phyloP scores from a whole-genome alignment of 1,284 basidiomycete species.

The Cryptococcus hybrid region DNA sequence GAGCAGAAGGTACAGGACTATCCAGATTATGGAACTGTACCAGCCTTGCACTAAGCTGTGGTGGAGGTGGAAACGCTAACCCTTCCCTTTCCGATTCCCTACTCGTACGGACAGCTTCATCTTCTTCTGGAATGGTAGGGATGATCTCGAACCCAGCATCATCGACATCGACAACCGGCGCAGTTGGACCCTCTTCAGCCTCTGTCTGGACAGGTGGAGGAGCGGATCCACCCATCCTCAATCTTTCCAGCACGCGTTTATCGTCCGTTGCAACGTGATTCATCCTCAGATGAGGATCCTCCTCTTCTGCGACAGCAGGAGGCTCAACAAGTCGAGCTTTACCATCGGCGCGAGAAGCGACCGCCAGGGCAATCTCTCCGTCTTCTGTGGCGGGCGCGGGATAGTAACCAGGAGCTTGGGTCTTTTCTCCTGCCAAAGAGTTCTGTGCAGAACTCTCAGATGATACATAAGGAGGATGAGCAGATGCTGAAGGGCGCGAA shows the following conservation, averaged over 20 bases:
- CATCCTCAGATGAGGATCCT: conserved; percentile 6
- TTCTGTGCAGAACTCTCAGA: not conserved
- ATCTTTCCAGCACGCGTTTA: conserved; percentile 42
- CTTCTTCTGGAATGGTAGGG: conserved; percentile 7
- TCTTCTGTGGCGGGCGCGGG: conserved; percentile 48
- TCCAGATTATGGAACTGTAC: conserved; percentile 26
- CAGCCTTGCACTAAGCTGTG: not conserved
- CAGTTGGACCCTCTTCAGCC: conserved; percentile 26
- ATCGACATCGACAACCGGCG: conserved; percentile 45
- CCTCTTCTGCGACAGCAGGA: conserved; percentile 7
- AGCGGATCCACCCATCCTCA: conserved; percentile 41
- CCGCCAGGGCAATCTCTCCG: conserved; percentile 40
- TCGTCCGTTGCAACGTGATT: conserved; percentile 49
- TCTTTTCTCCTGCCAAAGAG: conserved; percentile 32
- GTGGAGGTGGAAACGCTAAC: conserved; percentile 1
- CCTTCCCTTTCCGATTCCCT: not conserved
- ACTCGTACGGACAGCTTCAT: not conserved
- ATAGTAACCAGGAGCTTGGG: conserved; percentile 42
- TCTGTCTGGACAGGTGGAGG: conserved; percentile 26
- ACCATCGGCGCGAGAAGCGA: conserved; percentile 39
- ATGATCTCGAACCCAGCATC: conserved; percentile 42
- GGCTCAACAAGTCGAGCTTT: conserved; percentile 28
- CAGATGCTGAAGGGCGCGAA: not conserved
- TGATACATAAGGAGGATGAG: not conserved
- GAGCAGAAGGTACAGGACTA: conserved; percentile 12